phyloP scores from a whole-genome alignment of 2,329 filamentous ascomycete species.

The Sclerotinia borealis region DNA sequence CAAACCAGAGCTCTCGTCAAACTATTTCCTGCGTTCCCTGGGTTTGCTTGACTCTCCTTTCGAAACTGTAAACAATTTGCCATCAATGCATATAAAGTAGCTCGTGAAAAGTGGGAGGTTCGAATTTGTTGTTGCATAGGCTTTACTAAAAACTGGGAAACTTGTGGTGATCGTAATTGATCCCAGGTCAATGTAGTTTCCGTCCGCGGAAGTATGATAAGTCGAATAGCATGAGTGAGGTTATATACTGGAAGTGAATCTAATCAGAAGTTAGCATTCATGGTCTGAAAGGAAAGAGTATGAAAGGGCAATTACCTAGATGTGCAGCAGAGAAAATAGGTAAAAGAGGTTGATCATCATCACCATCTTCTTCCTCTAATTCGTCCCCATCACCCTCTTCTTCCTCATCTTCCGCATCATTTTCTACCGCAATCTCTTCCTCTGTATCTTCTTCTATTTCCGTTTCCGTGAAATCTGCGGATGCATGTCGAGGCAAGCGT shows the following conservation, averaged over 20 bases:
- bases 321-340: constrained; percentile 77
- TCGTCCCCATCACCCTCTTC: constrained; percentile 37
- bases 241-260: constrained; percentile 85
- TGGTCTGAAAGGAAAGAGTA: neutral
- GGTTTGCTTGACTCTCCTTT: constrained; percentile 77
- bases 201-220: constrained; percentile 75
- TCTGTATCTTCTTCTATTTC: constrained; percentile 43
- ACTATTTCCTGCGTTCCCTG: constrained; percentile 77
- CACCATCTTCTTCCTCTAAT: constrained; percentile 35
- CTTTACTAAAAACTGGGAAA: constrained; percentile 92
- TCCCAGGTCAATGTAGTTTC: constrained; percentile 94
- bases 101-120: constrained; percentile 74
- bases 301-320: constrained; percentile 49
- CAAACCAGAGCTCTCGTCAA: constrained; percentile 82
- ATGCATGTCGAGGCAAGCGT: constrained; percentile 37
- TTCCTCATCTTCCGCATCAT: constrained; percentile 29
- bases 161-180: constrained; percentile 88
- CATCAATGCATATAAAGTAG: constrained; percentile 83
- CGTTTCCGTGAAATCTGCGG: constrained; percentile 59
- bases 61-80: constrained; percentile 90
- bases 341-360: constrained; percentile 47
- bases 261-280: constrained; percentile 36
- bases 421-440: constrained; percentile 18
- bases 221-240: constrained; percentile 82
- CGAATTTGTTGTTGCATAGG: constrained; percentile 89